A percentile compares a stretch with the other conserved stretches of the same genome.
phyloP scores from a whole-genome alignment of 2,329 filamentous ascomycete genomes.

The Fusarium decemcellulare region DNA sequence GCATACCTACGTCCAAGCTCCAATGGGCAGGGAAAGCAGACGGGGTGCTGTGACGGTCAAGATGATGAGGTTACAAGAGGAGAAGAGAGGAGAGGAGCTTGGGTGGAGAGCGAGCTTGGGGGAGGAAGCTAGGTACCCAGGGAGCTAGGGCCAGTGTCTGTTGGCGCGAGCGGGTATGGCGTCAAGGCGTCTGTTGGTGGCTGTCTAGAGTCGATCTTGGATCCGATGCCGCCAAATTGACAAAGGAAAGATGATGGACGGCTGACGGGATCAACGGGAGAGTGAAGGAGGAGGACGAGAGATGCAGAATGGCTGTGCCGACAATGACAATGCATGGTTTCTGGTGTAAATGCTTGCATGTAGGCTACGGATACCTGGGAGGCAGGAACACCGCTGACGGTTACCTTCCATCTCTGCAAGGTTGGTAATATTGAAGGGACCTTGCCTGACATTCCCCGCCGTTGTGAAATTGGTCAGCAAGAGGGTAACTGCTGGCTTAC shows the following conservation, averaged over 20 bases:
- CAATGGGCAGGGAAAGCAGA: neutral
- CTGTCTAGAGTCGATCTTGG: conserved; percentile 38
- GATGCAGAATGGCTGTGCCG: conserved; percentile 28
- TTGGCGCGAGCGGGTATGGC: conserved; percentile 41
- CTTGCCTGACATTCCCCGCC: too few species aligned
- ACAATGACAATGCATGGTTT: neutral
- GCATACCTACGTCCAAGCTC: neutral
- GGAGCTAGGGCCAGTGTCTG: conserved; percentile 11
- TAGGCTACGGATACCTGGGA: neutral
- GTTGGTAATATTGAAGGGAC: neutral
- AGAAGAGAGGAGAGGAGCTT: neutral
- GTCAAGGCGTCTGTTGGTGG: conserved; percentile 47
- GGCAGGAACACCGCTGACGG: conserved; percentile 8
- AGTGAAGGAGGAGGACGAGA: conserved; percentile 4
- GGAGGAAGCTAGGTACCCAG: conserved; percentile 11
- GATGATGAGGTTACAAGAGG: neutral
- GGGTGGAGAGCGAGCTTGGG: conserved; percentile 1
- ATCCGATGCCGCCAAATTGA: conserved; percentile 26
- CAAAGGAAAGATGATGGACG: conserved; percentile 12
- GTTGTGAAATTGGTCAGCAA: neutral
- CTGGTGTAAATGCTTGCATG: neutral
- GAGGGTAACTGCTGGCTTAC: neutral
- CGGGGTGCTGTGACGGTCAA: neutral
- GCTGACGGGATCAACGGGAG: conserved; percentile 5
- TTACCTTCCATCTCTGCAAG: neutral